phyloP scores from a whole-genome alignment of 1,284 basidiomycete species.

The Pholiota adiposa region DNA sequence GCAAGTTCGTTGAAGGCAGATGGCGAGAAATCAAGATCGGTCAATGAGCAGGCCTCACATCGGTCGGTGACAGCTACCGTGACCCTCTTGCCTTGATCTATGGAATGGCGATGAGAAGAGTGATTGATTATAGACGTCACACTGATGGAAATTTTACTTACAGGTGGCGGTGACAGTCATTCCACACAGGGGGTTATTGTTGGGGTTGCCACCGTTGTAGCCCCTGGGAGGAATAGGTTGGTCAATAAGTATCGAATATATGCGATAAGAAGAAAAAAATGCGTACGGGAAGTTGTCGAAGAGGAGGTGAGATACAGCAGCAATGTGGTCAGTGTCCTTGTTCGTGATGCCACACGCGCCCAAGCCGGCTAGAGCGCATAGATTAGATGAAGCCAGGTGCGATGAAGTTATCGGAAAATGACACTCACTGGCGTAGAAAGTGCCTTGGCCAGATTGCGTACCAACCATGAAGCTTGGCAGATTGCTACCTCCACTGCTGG shows the following conservation, averaged over 20 bases:
- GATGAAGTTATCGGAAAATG: background rate
- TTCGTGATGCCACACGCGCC: slow-evolving; percentile 73
- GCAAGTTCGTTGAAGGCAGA: slow-evolving; percentile 52
- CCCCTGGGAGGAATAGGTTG: slow-evolving; percentile 38
- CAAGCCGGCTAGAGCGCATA: slow-evolving; percentile 49
- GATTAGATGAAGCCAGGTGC: slow-evolving; percentile 10
- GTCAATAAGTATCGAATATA: slow-evolving; percentile 8
- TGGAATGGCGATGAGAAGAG: slow-evolving; percentile 2
- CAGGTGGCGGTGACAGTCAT: slow-evolving; percentile 49
- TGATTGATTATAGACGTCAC: slow-evolving; percentile 12
- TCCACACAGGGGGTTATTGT: slow-evolving; percentile 66
- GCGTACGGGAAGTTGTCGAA: slow-evolving; percentile 70
- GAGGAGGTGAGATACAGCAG: slow-evolving; percentile 59
- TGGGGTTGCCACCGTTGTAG: slow-evolving; percentile 57
- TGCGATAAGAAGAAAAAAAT: slow-evolving; percentile 8
- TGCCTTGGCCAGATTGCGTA: slow-evolving; percentile 57
- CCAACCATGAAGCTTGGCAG: slow-evolving; percentile 46
- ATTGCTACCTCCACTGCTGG: slow-evolving; percentile 22
- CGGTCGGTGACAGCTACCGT: slow-evolving; percentile 61
- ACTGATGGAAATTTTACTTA: slow-evolving; percentile 34
- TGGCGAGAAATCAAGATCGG: slow-evolving; percentile 64
- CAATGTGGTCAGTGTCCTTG: slow-evolving; percentile 57
- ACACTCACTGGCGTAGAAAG: slow-evolving; percentile 52
- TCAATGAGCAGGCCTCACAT: slow-evolving; percentile 55
- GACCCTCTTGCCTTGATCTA: slow-evolving; percentile 56